A percentile compares a stretch with the other conserved stretches of the same genome.
These are phyloP conservation scores for Silybum marianum DNA, from an alignment of 129 eudicot genomes.

Conservation along the genomic window DNA sequence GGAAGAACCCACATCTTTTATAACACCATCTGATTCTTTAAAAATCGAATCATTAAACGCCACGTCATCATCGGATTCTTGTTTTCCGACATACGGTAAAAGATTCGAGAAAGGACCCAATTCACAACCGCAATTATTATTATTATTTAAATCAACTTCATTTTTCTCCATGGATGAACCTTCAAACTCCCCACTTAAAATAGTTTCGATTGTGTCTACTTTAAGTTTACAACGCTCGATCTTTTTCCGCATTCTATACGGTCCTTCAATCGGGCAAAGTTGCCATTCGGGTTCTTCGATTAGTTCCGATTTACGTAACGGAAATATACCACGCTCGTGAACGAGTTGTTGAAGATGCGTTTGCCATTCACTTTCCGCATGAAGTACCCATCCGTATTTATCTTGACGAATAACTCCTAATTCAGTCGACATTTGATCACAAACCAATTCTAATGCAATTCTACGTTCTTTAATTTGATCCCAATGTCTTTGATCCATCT, in stretches of 20 bases:
- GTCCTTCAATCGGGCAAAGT: slow-evolving; percentile 99
- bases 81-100: slow-evolving; percentile 43
- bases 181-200: slow-evolving; percentile 60
- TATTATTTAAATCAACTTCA: slow-evolving; percentile 48
- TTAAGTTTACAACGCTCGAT: slow-evolving; percentile 76
- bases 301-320: slow-evolving; percentile 48
- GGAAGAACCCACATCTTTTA: slow-evolving; percentile 58
- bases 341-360: slow-evolving; percentile 90
- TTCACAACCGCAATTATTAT: slow-evolving; percentile 40
- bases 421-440: slow-evolving; percentile 88
- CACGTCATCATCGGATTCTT: slow-evolving; percentile 47
- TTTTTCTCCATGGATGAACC: slow-evolving; percentile 52
- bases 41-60: slow-evolving; percentile 52
- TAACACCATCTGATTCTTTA: slow-evolving; percentile 60
- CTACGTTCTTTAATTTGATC: slow-evolving; percentile 91
- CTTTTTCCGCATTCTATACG: slow-evolving; percentile 96
- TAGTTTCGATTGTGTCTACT: slow-evolving; percentile 62
- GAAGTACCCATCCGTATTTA: slow-evolving; percentile 99
- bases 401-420: slow-evolving; percentile 93
- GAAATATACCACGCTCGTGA: slow-evolving; percentile 97
- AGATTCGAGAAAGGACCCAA: slow-evolving; percentile 57
- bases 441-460: slow-evolving; percentile 72
- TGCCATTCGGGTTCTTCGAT: slow-evolving; percentile 72
- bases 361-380: slow-evolving; percentile 99
- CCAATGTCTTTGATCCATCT: slow-evolving; percentile 76